Base-by-base conservation (phyloP, 176 grass and related monocot genomes). In the Aegilops speltoides region DNA sequence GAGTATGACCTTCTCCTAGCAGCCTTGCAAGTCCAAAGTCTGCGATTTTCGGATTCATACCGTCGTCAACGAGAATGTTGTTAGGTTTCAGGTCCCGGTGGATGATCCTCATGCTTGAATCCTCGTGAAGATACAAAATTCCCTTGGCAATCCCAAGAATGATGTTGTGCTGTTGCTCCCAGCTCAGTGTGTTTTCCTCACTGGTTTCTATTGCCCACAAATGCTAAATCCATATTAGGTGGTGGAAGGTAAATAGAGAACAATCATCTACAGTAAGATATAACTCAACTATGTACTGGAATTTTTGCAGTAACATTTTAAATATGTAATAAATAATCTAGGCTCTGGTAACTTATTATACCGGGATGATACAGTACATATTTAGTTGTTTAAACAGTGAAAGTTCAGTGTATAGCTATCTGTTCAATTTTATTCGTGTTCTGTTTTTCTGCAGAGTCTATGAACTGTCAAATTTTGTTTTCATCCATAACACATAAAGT, bases 101-200 rank as follows among this genome's bases (percentile, higher is more conserved):
- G 43, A 46, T 46, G 43, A 46, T 88, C 85, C 77, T 83, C 24
- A 89, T 80, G 13, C 50, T 81, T 10, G 86, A 92, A 23, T 92
- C 90, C 52, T 89, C 70, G 50, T 92, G 90, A 71, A 92, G 90
- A 29, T 92, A 92, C 46, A 92, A 38, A 56, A 86, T 84, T 11
- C 86, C 90, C 64, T 69, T 85, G 37, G 86, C 83, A 70, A 88
- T 86, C 26, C 90, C 90, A 36, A 82, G 20, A 20, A 92, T 89
- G 68, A 92, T 86, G 31, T 83, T 86, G 46, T 81, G 57, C 34
- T 83, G 78, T 34, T 82, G 46, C 70, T 82, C 76, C 90, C 90
- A 92, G 43, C 77, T 88, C 31, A 91, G 17, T 33, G 28, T 15
- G 24, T 29, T 50, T 62, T 52, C 28, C 2, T 17, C 23, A 0